Evolutionary conservation across 805 yeast species (phyloP).

Genomic region (Danielozyma ontarioensis): DNA sequence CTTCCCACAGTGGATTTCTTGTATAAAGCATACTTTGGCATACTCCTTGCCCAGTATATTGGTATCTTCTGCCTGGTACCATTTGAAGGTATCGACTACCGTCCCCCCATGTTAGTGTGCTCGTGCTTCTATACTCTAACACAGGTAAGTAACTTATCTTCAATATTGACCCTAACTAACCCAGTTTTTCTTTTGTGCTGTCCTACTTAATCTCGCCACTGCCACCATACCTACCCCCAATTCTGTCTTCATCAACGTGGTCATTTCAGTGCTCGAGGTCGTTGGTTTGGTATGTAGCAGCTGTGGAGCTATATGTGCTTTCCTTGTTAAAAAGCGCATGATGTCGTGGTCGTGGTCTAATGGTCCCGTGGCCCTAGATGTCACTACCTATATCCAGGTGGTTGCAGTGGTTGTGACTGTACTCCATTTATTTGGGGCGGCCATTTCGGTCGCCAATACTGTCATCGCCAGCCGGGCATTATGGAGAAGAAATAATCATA

Average conservation of each 20-base stretch:
- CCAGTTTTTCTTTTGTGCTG: slow-evolving; percentile 2
- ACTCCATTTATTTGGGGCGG: slow-evolving; percentile 10
- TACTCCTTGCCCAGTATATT: slow-evolving; percentile 25
- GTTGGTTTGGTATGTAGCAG: slow-evolving; percentile 14
- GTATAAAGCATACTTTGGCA: slow-evolving; percentile 1
- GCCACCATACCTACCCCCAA: slow-evolving; percentile 14
- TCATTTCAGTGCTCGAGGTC: slow-evolving; percentile 13
- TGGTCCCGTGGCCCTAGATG: slow-evolving; percentile 15
- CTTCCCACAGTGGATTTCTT: not conserved
- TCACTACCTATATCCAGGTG: slow-evolving; percentile 24
- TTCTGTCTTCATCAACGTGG: slow-evolving; percentile 11
- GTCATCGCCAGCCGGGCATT: slow-evolving; percentile 10
- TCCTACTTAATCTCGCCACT: slow-evolving; percentile 8
- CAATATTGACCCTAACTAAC: too few relatives aligned
- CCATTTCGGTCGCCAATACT: slow-evolving; percentile 6
- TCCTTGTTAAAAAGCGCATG: too few relatives aligned
- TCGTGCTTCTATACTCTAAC: slow-evolving; percentile 15
- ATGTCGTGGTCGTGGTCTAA: too few relatives aligned
- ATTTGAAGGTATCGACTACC: slow-evolving; percentile 25
- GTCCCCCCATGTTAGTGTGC: slow-evolving; percentile 23
- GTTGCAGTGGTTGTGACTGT: slow-evolving; percentile 13
- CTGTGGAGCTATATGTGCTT: too few relatives aligned
- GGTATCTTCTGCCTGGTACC: slow-evolving; percentile 26
- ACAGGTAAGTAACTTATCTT: slow-evolving; percentile 14
- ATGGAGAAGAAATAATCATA: slow-evolving; percentile 16